Percentiles rank a stretch among this genome's conserved stretches.
Conservation (phyloP, 2,329 filamentous ascomycete genomes). For the Juglanconis oblonga region DNA sequence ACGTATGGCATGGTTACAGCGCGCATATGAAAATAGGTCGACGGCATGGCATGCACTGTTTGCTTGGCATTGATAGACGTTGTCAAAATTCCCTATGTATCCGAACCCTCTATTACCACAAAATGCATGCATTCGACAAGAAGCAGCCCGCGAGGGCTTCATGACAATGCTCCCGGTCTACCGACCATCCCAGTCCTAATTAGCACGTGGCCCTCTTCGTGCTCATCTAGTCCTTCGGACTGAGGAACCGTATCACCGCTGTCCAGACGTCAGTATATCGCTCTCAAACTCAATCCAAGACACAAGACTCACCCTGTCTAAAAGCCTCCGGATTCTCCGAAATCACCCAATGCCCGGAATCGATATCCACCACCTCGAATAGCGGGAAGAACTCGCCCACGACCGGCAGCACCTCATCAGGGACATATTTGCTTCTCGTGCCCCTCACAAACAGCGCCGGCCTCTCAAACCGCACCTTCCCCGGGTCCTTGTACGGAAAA, state of each 20-base stretch:
- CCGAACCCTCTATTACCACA: neutral
- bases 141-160: conserved; percentile 6
- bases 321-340: conserved; percentile 84
- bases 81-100: neutral
- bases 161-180: neutral
- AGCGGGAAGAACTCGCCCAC: conserved; percentile 80
- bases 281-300: neutral
- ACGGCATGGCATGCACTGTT: neutral
- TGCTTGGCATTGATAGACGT: neutral
- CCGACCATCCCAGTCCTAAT: neutral
- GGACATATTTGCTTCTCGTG: conserved; percentile 73
- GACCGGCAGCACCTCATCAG: conserved; percentile 75
- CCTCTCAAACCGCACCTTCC: conserved; percentile 66
- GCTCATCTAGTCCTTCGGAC: conserved; percentile 27
- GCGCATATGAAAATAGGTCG: conserved; percentile 2
- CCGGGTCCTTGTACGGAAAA: conserved; percentile 79
- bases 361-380: conserved; percentile 70
- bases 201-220: neutral
- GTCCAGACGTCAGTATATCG: conserved; percentile 1
- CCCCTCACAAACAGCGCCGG: conserved; percentile 79
- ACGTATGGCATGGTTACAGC: conserved; percentile 28
- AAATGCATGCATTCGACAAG: neutral
- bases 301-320: conserved; percentile 58
- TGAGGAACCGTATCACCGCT: conserved; percentile 34
- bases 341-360: conserved; percentile 84